Evolutionary conservation across 805 yeast genomes (phyloP).

Genomic region (Hanseniaspora jakobsenii): DNA sequence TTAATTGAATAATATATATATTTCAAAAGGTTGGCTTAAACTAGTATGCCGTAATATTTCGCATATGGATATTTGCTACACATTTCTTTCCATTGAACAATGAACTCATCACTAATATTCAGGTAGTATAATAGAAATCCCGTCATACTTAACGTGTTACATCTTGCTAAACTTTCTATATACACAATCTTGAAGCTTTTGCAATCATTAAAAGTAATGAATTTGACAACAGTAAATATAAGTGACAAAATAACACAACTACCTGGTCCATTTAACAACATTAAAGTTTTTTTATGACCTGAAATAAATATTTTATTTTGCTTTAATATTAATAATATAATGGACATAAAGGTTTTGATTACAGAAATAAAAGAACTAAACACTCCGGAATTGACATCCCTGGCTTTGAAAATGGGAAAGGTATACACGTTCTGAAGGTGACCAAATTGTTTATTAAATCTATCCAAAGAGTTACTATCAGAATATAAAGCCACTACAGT

Average conservation of each 20-base stretch:
- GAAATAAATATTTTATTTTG: neutral
- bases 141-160: constrained; percentile 57
- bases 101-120: constrained; percentile 53
- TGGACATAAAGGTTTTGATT: constrained; percentile 23
- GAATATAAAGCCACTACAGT: constrained; percentile 25
- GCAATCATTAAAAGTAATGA: constrained; percentile 36
- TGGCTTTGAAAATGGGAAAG: constrained; percentile 25
- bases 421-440: constrained; percentile 17
- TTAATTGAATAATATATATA: too few species aligned
- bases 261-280: constrained; percentile 32
- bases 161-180: constrained; percentile 80
- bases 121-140: constrained; percentile 57
- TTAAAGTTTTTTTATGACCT: constrained; percentile 15
- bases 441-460: constrained; percentile 27
- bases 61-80: constrained; percentile 41
- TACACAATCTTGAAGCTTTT: constrained; percentile 44
- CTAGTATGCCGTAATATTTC: constrained; percentile 69
- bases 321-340: neutral
- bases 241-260: constrained; percentile 38
- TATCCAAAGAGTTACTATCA: constrained; percentile 29
- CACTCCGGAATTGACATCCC: constrained; percentile 32
- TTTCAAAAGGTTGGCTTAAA: constrained; percentile 25
- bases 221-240: constrained; percentile 40
- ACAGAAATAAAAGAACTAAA: constrained; percentile 28
- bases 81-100: constrained; percentile 82